Conservation (phyloP, 768 basidiomycete species). For the Suillus discolor region DNA sequence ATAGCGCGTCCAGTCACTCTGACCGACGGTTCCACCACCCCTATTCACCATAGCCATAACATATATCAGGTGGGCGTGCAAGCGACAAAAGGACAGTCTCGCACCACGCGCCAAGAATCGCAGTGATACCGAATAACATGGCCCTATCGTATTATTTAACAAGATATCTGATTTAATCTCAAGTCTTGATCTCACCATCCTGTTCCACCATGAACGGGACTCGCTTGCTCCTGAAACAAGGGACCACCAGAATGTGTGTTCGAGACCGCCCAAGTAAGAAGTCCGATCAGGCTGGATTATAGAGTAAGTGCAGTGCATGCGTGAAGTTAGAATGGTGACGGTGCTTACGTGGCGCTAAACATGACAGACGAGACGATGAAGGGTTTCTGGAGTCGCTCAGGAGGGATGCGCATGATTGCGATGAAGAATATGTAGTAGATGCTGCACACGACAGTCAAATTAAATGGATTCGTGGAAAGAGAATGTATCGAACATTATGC, state of each 20-base stretch:
- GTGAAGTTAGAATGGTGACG: background rate
- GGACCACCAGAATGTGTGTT: constrained; percentile 18
- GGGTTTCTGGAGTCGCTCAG: background rate
- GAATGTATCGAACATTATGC: background rate
- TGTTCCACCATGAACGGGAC: constrained; percentile 10
- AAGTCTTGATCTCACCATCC: background rate
- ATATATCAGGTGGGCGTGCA: background rate
- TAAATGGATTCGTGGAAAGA: background rate
- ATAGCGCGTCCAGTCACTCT: constrained; percentile 4
- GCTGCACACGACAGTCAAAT: background rate
- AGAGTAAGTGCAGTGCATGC: background rate
- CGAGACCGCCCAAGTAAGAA: constrained; percentile 19
- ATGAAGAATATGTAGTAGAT: background rate
- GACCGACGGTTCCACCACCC: background rate
- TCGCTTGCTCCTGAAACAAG: constrained; percentile 14
- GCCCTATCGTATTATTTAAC: background rate
- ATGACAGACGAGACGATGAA: background rate
- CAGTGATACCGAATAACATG: constrained; percentile 2
- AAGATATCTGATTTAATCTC: background rate
- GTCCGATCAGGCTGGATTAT: constrained; percentile 18
- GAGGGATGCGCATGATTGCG: background rate
- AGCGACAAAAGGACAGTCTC: background rate
- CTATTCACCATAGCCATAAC: background rate
- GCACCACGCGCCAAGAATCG: constrained; percentile 1
- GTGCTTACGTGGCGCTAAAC: background rate